A percentile compares a stretch with the other conserved stretches of the same genome.
These are phyloP conservation scores for Podospora pseudocomata DNA, from an alignment of 495 filamentous ascomycete genomes.

Conservation along the genomic window DNA sequence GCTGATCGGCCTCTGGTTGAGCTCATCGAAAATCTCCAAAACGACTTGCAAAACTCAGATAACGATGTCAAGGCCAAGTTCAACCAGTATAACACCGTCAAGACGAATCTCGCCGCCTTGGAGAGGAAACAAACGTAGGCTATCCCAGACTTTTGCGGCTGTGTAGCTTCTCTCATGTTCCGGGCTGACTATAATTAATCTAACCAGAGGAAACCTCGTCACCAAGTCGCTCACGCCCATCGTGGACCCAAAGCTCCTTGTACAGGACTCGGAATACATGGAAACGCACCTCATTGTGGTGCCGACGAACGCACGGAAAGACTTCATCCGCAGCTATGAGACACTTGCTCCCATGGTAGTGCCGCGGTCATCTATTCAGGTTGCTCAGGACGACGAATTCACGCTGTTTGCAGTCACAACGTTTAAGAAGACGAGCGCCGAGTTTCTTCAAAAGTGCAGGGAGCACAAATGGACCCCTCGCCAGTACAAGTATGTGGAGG, in stretches of 20 bases:
- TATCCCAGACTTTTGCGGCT: not conserved
- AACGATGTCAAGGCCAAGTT: conserved; percentile 92
- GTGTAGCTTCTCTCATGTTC: not conserved
- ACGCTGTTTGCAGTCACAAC: conserved; percentile 81
- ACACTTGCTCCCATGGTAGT: conserved; percentile 79
- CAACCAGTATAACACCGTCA: conserved; percentile 85
- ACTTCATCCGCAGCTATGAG: conserved; percentile 87
- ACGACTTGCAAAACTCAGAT: conserved; percentile 83
- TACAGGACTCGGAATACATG: conserved; percentile 91
- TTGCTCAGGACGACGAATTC: conserved; percentile 84
- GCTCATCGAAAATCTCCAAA: conserved; percentile 78
- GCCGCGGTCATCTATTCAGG: conserved; percentile 72
- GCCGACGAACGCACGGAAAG: conserved; percentile 69
- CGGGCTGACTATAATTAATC: conserved; percentile 4
- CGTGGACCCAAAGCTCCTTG: conserved; percentile 70
- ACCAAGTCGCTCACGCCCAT: conserved; percentile 89
- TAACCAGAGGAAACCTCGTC: conserved; percentile 78
- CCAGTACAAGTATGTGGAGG: conserved; percentile 89
- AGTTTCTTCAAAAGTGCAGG: conserved; percentile 84
- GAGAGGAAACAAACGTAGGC: conserved; percentile 74
- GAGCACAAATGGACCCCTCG: conserved; percentile 91
- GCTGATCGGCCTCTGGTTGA: conserved; percentile 84
- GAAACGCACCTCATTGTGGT: conserved; percentile 92
- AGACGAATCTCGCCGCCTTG: conserved; percentile 71
- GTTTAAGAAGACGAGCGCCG: conserved; percentile 83